Evolutionary conservation across 208 protist species (phyloP).

Genomic region (Trypanosoma lewisi): DNA sequence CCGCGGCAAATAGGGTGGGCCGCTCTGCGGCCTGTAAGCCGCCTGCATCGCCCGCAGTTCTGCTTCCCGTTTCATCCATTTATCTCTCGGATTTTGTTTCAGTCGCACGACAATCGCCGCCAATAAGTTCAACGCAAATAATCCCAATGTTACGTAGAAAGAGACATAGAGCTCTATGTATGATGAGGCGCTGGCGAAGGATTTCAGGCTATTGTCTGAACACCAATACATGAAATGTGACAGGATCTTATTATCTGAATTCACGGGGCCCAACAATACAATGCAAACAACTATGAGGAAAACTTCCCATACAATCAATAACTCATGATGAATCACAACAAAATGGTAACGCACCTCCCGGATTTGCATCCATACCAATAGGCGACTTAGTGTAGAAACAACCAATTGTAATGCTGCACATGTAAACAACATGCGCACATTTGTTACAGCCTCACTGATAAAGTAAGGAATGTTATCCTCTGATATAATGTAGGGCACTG

Average conservation of each 20-base stretch:
- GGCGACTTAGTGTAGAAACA: slow-evolving; percentile 53
- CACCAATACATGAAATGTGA: slow-evolving; percentile 61
- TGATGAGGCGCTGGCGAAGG: slow-evolving; percentile 47
- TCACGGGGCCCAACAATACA: slow-evolving; percentile 41
- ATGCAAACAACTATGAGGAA: slow-evolving; percentile 57
- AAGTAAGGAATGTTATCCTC: slow-evolving; percentile 68
- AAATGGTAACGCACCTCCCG: slow-evolving; percentile 83
- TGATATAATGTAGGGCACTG: slow-evolving; percentile 45
- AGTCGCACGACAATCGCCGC: slow-evolving; percentile 48
- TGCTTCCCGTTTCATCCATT: slow-evolving; percentile 41
- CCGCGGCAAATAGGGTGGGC: no score
- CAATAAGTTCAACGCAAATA: slow-evolving; percentile 44
- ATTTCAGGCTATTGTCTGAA: neutral
- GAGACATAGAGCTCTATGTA: slow-evolving; percentile 69
- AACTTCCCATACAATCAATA: slow-evolving; percentile 73
- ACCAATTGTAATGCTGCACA: slow-evolving; percentile 43
- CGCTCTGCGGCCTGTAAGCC: no score
- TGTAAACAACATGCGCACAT: slow-evolving; percentile 71
- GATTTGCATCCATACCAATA: slow-evolving; percentile 66
- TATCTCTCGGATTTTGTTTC: slow-evolving; percentile 58
- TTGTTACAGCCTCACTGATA: slow-evolving; percentile 52
- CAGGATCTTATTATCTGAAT: slow-evolving; percentile 51
- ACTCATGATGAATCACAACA: slow-evolving; percentile 81
- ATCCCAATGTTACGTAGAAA: slow-evolving; percentile 49
- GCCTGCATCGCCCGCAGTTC: no score